A percentile compares a stretch with the other conserved stretches of the same genome.
Evolutionary conservation across 2,329 filamentous ascomycete genomes (phyloP).

Genomic region (Rachicladosporium sp.): DNA sequence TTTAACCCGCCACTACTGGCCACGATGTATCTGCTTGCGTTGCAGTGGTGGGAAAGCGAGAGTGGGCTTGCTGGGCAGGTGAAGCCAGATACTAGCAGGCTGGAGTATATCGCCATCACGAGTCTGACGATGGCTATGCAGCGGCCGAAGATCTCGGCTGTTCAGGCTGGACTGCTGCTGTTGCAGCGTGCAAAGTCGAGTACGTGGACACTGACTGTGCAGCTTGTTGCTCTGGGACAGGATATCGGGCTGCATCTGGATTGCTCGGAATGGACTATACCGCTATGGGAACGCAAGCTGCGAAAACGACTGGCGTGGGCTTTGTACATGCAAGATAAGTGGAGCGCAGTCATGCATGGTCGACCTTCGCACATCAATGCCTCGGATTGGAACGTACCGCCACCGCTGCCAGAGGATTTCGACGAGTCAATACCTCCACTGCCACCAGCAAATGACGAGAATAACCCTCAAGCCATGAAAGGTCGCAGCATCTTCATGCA

Average conservation of each 20-base stretch:
- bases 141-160: conserved; percentile 67
- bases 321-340: conserved; percentile 88
- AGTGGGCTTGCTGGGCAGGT: conserved; percentile 51
- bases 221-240: conserved; percentile 75
- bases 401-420: conserved; percentile 56
- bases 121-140: conserved; percentile 67
- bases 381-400: conserved; percentile 64
- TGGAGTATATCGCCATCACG: conserved; percentile 62
- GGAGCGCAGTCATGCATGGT: conserved; percentile 75
- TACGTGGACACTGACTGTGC: conserved; percentile 74
- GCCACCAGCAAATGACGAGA: conserved; percentile 36
- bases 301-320: conserved; percentile 83
- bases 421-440: conserved; percentile 48
- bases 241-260: conserved; percentile 83
- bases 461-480: conserved; percentile 48
- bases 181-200: conserved; percentile 65
- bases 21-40: conserved; percentile 70
- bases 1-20: conserved; percentile 67
- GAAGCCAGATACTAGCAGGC: conserved; percentile 57
- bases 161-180: conserved; percentile 64
- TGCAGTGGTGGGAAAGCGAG: conserved; percentile 78
- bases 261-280: conserved; percentile 76
- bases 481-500: conserved; percentile 61
- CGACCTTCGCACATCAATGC: conserved; percentile 65
- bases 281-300: conserved; percentile 73